Evolutionary conservation across 1,284 basidiomycete species (phyloP), one percentile per base, ranked within the genome.

Genomic region (Pseudozyma thailandica): DNA sequence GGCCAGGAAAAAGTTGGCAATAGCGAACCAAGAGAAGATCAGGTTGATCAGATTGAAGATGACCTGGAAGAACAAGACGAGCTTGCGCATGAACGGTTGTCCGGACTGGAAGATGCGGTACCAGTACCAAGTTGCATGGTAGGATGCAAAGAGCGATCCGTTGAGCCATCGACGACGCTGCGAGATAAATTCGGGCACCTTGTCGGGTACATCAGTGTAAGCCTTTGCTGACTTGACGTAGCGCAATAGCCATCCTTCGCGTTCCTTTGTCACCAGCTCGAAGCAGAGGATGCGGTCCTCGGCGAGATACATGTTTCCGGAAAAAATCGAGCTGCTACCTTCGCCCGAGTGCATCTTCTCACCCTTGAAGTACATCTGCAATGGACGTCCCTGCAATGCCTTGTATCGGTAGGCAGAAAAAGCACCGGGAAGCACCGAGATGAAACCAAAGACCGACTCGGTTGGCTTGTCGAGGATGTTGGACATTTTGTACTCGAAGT

Each of bases 301-400:
- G 28, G 78, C 78, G 13, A 80, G 75, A 50, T 78, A 81, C 79
- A 81, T 81, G 65, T 81, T 81, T 43, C 63, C 64, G 21, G 74
- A 72, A 33, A 81, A 81, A 50, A 80, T 78, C 60, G 77, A 78
- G 30, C 56, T 65, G 50, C 79, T 70, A 21, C 64, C 60, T 21
- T 60, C 64, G 20, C 55, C 71, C 39, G 70, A 56, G 54, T 76
- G 56, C 72, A 74, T 89, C 94, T 90, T 83, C 90, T 94, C 86
- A 30, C 94, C 94, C 33, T 94, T 85, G 86, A 98, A 98, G 85
- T 97, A 98, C 83, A 94, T 92, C 74, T 93, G 90, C 68, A 98
- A 80, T 0, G 94, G 94, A 12, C 72, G 55, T 0, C 93, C 94
- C 83, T 92, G 91, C 52, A 96, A 83, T 9, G 93, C 94, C 59